Evolutionary conservation across 495 filamentous ascomycete genomes (phyloP).

Genomic region (Annulohypoxylon bovei): DNA sequence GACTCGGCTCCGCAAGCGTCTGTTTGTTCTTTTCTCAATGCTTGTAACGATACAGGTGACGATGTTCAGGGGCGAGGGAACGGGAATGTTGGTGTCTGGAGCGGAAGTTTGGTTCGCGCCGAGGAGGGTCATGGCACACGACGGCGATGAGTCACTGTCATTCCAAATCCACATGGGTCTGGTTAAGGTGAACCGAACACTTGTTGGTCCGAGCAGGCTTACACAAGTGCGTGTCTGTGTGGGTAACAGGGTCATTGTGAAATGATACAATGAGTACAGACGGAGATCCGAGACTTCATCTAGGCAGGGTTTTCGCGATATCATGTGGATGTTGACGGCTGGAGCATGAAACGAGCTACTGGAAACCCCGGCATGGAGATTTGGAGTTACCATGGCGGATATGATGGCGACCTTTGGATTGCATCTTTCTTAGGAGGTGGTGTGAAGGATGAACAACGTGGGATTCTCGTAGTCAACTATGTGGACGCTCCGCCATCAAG

Average conservation of each 20-base stretch:
- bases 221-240: not conserved
- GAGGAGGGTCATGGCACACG: not conserved
- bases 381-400: not conserved
- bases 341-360: not conserved
- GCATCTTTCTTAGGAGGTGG: not conserved
- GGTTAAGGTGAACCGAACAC: not conserved
- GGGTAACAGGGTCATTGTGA: not conserved
- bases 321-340: not conserved
- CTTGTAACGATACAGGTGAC: not conserved
- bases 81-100: not conserved
- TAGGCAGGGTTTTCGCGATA: not conserved
- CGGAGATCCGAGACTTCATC: not conserved
- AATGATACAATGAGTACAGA: not conserved
- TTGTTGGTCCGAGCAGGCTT: not conserved
- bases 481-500: not conserved
- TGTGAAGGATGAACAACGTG: not conserved
- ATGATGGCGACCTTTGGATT: not conserved
- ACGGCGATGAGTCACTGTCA: slow-evolving; percentile 2
- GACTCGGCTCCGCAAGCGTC: not conserved
- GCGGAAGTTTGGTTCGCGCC: not conserved
- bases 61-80: not conserved
- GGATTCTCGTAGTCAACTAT: not conserved
- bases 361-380: not conserved
- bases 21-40: not conserved
- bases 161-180: not conserved